Percentiles rank a stretch among this genome's conserved stretches.
Conservation (phyloP, 176 grass and related monocot genomes). For the Aechmea fasciata region DNA sequence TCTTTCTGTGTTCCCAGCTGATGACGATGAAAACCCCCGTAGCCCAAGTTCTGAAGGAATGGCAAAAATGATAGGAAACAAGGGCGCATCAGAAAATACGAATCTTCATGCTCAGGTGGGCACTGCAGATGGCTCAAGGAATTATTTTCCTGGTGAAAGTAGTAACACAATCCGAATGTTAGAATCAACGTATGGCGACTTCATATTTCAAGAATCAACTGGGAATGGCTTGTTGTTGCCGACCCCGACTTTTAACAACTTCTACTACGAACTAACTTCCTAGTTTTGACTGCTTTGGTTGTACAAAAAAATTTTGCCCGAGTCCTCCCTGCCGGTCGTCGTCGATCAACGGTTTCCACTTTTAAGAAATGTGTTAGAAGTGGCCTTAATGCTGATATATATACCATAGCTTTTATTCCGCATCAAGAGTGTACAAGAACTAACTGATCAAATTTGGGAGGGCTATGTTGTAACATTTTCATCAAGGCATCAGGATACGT, state of each 20-base stretch:
- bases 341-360: too few relatives aligned
- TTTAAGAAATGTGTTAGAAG: too few relatives aligned
- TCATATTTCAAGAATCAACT: conserved; percentile 2
- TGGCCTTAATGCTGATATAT: too few relatives aligned
- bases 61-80: neutral
- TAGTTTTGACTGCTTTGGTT: too few relatives aligned
- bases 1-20: neutral
- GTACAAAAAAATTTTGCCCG: too few relatives aligned
- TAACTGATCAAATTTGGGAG: too few relatives aligned
- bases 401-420: too few relatives aligned
- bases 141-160: neutral
- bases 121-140: neutral
- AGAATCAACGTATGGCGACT: neutral
- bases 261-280: neutral
- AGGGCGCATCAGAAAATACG: neutral
- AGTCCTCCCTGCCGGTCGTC: too few relatives aligned
- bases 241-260: neutral
- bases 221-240: neutral
- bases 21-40: neutral
- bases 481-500: too few relatives aligned
- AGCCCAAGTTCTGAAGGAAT: neutral
- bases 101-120: neutral
- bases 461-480: too few relatives aligned
- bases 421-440: too few relatives aligned
- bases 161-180: neutral